These are phyloP conservation scores for Phialophora verrucosa DNA, from an alignment of 2,329 filamentous ascomycete species.

Conservation along the genomic window DNA sequence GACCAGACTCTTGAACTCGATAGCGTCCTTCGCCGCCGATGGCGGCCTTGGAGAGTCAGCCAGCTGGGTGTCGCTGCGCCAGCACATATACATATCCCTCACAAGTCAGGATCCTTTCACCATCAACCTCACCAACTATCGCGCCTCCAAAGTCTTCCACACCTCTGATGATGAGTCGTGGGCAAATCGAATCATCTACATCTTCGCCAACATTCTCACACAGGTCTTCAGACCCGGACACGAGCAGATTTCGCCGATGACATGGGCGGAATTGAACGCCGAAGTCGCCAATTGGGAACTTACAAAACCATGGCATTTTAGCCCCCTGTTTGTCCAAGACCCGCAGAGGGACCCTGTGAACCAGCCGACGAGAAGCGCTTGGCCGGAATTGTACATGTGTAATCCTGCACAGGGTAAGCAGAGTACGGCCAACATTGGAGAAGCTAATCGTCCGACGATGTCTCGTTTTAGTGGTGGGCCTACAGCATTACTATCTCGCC, in stretches of 20 bases:
- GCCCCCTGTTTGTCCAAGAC: conserved; percentile 24
- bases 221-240: conserved; percentile 19
- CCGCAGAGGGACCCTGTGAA: background rate
- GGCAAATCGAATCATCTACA: conserved; percentile 48
- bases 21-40: conserved; percentile 49
- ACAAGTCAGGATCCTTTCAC: conserved; percentile 47
- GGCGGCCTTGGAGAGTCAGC: conserved; percentile 50
- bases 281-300: conserved; percentile 24
- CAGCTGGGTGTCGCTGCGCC: conserved; percentile 51
- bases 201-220: conserved; percentile 49
- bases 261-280: conserved; percentile 27
- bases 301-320: conserved; percentile 34
- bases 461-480: conserved; percentile 20
- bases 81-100: conserved; percentile 51
- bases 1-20: conserved; percentile 47
- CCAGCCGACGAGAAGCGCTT: conserved; percentile 12
- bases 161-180: conserved; percentile 48
- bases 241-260: conserved; percentile 18
- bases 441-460: background rate
- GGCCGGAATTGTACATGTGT: conserved; percentile 28
- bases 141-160: conserved; percentile 47
- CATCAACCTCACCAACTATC: conserved; percentile 48
- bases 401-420: conserved; percentile 28
- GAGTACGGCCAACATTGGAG: background rate
- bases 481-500: conserved; percentile 55